Conservation (phyloP, 2,329 filamentous ascomycete species). For the Lithohypha guttulata region DNA sequence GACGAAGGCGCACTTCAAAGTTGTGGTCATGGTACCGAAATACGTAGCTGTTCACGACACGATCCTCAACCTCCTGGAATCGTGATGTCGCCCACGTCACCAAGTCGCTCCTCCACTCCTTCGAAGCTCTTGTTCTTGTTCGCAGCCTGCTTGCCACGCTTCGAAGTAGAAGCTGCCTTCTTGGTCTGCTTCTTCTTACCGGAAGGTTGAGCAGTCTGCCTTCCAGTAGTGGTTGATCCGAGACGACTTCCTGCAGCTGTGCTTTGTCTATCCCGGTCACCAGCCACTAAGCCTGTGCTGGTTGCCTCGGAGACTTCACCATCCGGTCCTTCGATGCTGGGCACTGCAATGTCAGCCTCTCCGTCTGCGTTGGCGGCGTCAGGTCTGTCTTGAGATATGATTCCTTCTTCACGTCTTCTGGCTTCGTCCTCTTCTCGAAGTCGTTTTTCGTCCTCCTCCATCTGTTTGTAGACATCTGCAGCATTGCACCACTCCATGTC, state of each 20-base stretch:
- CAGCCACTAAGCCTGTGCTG: neutral
- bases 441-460: conserved; percentile 34
- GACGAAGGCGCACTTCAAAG: too few species aligned
- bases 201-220: conserved; percentile 4
- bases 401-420: conserved; percentile 18
- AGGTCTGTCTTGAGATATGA: conserved; percentile 13
- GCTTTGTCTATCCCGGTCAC: conserved; percentile 1
- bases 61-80: neutral
- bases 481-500: conserved; percentile 35
- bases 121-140: conserved; percentile 6
- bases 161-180: conserved; percentile 1
- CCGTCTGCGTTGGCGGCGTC: conserved; percentile 14
- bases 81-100: neutral
- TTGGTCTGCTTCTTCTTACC: conserved; percentile 5
- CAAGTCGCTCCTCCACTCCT: conserved; percentile 8
- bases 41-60: too few species aligned
- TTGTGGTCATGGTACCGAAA: too few species aligned
- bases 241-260: neutral
- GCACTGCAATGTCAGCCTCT: conserved; percentile 22
- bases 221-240: conserved; percentile 2
- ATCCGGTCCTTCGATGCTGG: conserved; percentile 26
- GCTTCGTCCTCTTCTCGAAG: conserved; percentile 32
- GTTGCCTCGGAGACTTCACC: conserved; percentile 9
- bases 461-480: conserved; percentile 36
- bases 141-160: conserved; percentile 1